phyloP scores from a whole-genome alignment of 2,329 filamentous ascomycete species.

The Diaporthe eres region DNA sequence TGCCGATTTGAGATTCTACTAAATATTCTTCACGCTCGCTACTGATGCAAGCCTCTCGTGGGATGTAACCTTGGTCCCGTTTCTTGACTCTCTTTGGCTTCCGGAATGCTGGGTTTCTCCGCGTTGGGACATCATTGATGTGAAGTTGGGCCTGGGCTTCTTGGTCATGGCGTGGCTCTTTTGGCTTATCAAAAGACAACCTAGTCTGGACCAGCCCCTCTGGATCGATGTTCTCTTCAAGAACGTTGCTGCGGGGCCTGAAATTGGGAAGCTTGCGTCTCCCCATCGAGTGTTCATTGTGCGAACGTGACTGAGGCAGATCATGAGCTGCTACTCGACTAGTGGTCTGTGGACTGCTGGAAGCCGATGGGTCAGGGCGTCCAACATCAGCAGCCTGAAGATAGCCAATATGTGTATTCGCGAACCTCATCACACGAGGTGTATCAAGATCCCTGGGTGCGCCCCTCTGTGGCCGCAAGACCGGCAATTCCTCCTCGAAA shows the following conservation, averaged over 20 bases:
- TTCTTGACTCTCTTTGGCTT: constrained; percentile 35
- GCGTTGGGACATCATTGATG: constrained; percentile 18
- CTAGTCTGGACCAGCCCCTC: constrained; percentile 27
- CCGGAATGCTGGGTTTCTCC: constrained; percentile 34
- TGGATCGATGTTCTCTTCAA: not conserved
- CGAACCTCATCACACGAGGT: constrained; percentile 30
- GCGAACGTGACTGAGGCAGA: not conserved
- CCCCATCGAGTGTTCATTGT: not conserved
- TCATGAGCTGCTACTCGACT: not conserved
- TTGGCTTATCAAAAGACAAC: not conserved
- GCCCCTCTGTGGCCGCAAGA: constrained; percentile 48
- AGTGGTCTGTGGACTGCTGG: not conserved
- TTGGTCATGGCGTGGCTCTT: not conserved
- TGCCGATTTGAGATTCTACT: not conserved
- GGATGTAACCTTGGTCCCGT: not conserved
- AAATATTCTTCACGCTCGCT: not conserved
- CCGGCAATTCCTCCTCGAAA: constrained; percentile 45
- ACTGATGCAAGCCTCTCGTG: not conserved
- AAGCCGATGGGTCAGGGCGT: not conserved
- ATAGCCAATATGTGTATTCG: not conserved
- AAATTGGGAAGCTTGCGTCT: constrained; percentile 20
- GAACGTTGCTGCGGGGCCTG: not conserved
- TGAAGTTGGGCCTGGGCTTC: constrained; percentile 20
- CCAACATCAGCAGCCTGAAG: not conserved
- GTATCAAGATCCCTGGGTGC: constrained; percentile 49